A percentile compares a stretch with the other conserved stretches of the same genome.
Conservation (phyloP, 2,329 filamentous ascomycete species). For the Catunica adiposa region DNA sequence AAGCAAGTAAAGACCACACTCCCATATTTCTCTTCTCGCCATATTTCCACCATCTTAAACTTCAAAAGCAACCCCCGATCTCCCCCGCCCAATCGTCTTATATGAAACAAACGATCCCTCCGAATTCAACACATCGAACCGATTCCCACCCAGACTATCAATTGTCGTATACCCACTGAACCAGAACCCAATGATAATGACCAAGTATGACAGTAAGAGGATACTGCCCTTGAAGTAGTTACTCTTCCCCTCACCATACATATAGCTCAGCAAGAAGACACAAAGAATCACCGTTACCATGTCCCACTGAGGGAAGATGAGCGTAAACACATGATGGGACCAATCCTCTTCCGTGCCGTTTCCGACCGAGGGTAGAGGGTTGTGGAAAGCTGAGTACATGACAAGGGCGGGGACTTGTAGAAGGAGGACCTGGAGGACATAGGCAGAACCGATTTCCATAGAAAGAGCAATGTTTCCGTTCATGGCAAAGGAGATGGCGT, state of each 20-base stretch:
- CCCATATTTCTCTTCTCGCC: background rate
- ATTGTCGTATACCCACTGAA: constrained; percentile 45
- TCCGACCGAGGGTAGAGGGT: constrained; percentile 22
- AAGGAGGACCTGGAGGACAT: constrained; percentile 88
- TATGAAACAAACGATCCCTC: constrained; percentile 35
- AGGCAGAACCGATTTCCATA: constrained; percentile 97
- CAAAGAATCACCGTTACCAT: constrained; percentile 95
- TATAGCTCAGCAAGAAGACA: constrained; percentile 90
- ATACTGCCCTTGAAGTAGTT: constrained; percentile 99
- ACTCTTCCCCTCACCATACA: constrained; percentile 97
- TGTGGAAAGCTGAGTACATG: constrained; percentile 69
- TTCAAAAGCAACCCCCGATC: constrained; percentile 21
- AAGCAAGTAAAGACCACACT: background rate
- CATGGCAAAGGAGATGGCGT: constrained; percentile 98
- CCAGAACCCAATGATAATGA: constrained; percentile 84
- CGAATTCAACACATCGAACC: constrained; percentile 37
- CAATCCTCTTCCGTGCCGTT: constrained; percentile 24
- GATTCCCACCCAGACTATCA: constrained; percentile 21
- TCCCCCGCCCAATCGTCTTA: constrained; percentile 36
- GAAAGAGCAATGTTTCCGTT: constrained; percentile 97
- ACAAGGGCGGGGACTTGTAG: constrained; percentile 88
- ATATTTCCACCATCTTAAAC: background rate
- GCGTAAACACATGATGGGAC: constrained; percentile 52
- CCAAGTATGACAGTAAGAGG: constrained; percentile 78
- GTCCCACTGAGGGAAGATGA: constrained; percentile 98